phyloP scores from a whole-genome alignment of 2,329 filamentous ascomycete genomes.

The Xylaria sp. region DNA sequence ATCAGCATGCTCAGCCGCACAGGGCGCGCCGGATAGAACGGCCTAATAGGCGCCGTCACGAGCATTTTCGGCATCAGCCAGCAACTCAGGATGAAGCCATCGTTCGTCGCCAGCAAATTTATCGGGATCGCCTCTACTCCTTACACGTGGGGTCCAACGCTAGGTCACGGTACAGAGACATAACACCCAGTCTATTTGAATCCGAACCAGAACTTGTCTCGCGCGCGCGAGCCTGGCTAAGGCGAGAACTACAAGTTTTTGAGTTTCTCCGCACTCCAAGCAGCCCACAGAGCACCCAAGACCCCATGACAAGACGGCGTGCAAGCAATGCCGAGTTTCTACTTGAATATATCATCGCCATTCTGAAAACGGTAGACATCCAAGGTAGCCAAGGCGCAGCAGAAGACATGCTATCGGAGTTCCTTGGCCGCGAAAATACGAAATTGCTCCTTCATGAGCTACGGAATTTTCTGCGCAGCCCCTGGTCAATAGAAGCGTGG shows the following conservation, averaged over 20 bases:
- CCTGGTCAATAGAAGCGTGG: constrained; percentile 81
- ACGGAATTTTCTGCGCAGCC: constrained; percentile 83
- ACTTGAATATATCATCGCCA: constrained; percentile 85
- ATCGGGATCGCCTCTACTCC: constrained; percentile 77
- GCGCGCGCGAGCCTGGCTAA: constrained; percentile 82
- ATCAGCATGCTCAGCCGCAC: constrained; percentile 11
- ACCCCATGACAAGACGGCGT: constrained; percentile 54
- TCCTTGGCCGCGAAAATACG: constrained; percentile 78
- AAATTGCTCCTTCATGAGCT: constrained; percentile 86
- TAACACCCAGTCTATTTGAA: constrained; percentile 75
- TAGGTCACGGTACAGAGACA: constrained; percentile 78
- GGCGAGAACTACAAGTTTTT: constrained; percentile 87
- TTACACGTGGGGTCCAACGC: constrained; percentile 85
- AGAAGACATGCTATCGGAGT: constrained; percentile 81
- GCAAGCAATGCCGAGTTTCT: constrained; percentile 83
- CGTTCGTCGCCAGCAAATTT: constrained; percentile 75
- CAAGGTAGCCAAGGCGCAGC: constrained; percentile 82
- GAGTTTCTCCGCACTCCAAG: constrained; percentile 67
- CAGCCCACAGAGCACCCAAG: constrained; percentile 39
- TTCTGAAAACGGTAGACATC: constrained; percentile 84
- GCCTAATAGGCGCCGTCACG: constrained; percentile 33
- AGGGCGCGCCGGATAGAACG: neutral
- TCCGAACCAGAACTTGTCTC: constrained; percentile 75
- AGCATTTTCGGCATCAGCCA: constrained; percentile 26
- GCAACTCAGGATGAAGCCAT: constrained; percentile 53